A percentile compares a stretch with the other conserved stretches of the same genome.
These are phyloP conservation scores for Centella asiatica DNA, from an alignment of 129 eudicot species.

Conservation along the genomic window DNA sequence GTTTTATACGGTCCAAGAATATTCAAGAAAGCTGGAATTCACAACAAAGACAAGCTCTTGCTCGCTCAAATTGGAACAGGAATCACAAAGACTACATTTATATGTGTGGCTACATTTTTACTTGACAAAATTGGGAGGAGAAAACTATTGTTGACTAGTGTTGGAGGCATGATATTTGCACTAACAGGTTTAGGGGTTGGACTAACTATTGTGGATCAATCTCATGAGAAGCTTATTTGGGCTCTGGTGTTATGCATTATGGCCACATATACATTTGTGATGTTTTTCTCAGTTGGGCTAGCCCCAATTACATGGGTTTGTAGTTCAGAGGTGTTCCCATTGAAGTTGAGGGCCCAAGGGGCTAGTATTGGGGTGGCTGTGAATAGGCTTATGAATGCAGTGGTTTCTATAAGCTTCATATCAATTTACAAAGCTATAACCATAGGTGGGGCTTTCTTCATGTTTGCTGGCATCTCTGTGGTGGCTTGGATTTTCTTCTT, in stretches of 20 bases:
- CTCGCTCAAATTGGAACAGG: slow-evolving; percentile 67
- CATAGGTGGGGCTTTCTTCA: slow-evolving; percentile 66
- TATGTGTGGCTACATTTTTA: slow-evolving; percentile 42
- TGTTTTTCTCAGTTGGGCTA: slow-evolving; percentile 61
- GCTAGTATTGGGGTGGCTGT: slow-evolving; percentile 73
- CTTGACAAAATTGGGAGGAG: slow-evolving; percentile 64
- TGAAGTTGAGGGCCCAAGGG: slow-evolving; percentile 68
- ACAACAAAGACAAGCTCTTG: slow-evolving; percentile 28
- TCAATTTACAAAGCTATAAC: slow-evolving; percentile 54
- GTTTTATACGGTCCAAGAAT: slow-evolving; percentile 61
- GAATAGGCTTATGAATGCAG: slow-evolving; percentile 67
- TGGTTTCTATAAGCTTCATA: slow-evolving; percentile 65
- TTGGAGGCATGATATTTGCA: slow-evolving; percentile 50
- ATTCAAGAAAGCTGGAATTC: slow-evolving; percentile 61
- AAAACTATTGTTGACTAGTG: slow-evolving; percentile 46
- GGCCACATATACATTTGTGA: slow-evolving; percentile 35
- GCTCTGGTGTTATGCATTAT: slow-evolving; percentile 51
- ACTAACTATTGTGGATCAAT: slow-evolving; percentile 46
- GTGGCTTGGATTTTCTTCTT: slow-evolving; percentile 66
- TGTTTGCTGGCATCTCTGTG: slow-evolving; percentile 62
- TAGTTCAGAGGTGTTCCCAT: slow-evolving; percentile 71
- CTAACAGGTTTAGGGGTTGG: slow-evolving; percentile 43
- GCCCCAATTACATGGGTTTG: slow-evolving; percentile 80
- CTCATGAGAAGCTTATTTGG: slow-evolving; percentile 31
- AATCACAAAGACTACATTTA: slow-evolving; percentile 35